Evolutionary conservation across 2,329 filamentous ascomycete genomes (phyloP).

Genomic region (Fusarium concolor): DNA sequence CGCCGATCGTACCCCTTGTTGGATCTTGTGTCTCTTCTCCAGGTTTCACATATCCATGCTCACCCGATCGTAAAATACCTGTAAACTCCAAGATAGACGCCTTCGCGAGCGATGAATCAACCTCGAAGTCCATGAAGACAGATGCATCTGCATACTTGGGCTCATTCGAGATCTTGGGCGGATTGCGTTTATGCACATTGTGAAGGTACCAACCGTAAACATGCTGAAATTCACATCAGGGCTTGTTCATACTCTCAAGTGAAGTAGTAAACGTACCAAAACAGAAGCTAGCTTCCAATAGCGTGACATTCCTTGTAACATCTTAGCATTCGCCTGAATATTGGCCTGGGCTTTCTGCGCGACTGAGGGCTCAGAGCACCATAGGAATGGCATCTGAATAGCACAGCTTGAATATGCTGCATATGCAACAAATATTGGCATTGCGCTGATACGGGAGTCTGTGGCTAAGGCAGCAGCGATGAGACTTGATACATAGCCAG

Average conservation of each 20-base stretch:
- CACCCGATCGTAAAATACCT: neutral
- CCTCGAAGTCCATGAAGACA: neutral
- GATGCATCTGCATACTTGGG: neutral
- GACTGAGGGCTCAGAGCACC: neutral
- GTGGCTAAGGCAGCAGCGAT: rapidly evolving
- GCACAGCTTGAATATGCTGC: slow-evolving; percentile 2
- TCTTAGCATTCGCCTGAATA: neutral
- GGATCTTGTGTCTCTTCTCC: neutral
- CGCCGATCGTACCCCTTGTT: too few relatives aligned
- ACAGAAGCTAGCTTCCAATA: slow-evolving; percentile 9
- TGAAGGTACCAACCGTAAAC: neutral
- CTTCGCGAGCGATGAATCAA: neutral
- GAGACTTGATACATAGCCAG: rapidly evolving
- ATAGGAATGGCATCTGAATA: neutral
- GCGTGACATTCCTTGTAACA: neutral
- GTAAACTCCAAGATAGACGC: neutral
- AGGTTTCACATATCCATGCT: neutral
- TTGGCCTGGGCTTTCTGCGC: neutral
- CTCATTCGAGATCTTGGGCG: rapidly evolving
- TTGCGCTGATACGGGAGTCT: rapidly evolving
- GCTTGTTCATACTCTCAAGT: too few relatives aligned
- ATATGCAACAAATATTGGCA: slow-evolving; percentile 11
- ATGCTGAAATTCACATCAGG: neutral
- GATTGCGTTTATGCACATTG: neutral
- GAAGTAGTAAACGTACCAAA: too few relatives aligned